Percentiles rank a stretch among this genome's conserved stretches.
These are phyloP conservation scores for Candida vartiovaarae DNA, from an alignment of 805 yeast genomes.

Conservation along the genomic window DNA sequence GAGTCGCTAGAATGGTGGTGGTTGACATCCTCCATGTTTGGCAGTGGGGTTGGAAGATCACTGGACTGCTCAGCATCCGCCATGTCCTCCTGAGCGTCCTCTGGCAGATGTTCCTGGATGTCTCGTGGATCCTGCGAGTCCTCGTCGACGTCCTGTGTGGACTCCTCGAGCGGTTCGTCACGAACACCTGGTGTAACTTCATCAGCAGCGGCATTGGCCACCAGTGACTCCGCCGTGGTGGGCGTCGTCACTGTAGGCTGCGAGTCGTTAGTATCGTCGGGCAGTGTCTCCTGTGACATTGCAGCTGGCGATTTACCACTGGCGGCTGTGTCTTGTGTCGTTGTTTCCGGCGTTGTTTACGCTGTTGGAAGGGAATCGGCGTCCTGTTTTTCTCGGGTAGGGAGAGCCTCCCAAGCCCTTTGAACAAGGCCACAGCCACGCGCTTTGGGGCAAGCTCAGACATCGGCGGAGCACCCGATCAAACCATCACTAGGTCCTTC, in stretches of 20 bases:
- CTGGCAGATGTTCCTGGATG: not conserved
- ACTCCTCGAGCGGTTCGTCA: not conserved
- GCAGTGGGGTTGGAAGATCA: constrained; percentile 15
- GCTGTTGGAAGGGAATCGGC: not conserved
- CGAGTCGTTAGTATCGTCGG: not conserved
- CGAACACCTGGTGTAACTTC: too few species aligned
- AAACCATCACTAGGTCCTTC: too few species aligned
- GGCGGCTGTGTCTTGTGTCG: not conserved
- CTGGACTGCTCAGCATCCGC: constrained; percentile 12
- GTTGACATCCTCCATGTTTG: constrained; percentile 10
- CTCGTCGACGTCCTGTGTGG: too few species aligned
- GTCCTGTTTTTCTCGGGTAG: too few species aligned
- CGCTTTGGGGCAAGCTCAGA: too few species aligned
- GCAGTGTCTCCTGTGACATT: not conserved
- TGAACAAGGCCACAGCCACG: too few species aligned
- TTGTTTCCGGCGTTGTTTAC: not conserved
- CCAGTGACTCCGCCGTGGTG: not conserved
- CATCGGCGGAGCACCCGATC: too few species aligned
- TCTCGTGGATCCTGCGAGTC: not conserved
- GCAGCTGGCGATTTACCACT: not conserved
- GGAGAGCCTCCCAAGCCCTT: too few species aligned
- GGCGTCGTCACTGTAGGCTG: not conserved
- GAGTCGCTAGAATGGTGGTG: constrained; percentile 1
- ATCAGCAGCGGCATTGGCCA: not conserved
- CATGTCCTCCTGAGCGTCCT: constrained; percentile 14